Evolutionary conservation across 202 grass and related monocot species (phyloP), one percentile per base, ranked within the genome.

Genomic region (Brachypodium distachyon): DNA sequence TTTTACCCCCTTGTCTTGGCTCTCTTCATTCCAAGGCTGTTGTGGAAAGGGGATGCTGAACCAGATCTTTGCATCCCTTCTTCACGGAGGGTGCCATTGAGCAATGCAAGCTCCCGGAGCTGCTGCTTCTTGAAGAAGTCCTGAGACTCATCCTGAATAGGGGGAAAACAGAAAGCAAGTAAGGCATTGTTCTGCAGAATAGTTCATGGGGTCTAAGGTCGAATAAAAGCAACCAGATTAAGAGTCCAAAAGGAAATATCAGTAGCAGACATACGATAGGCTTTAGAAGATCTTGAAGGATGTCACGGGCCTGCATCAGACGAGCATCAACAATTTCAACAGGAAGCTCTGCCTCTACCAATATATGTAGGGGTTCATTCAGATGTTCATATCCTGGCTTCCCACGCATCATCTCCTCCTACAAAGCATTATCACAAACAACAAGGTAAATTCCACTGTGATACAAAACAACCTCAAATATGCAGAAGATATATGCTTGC

Each of bases 91-190:
- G 92, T 99, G 51, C 96, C 96, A 46, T 99, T 99, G 33, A 99
- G 85, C 87, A 96, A 74, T 2, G 96, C 96, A 61, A 99, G 96
- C 76, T 99, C 96, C 55, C 90, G 76, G 32, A 99, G 75, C 89
- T 99, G 96, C 78, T 99, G 96, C 81, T 99, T 99, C 87, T 96
- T 99, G 81, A 90, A 92, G 78, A 96, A 96, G 83, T 99, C 96
- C 28, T 96, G 89, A 7, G 96, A 96, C 82, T 99, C 96, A 31
- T 99, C 96, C 96, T 99, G 80, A 46, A 70, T 22, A 82, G 49
- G 18, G 53, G 39, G 44, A 80, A 62, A 78, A 34, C 36, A 70
- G 3, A 70, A 36, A 34, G 17, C 7, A 76, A 55, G 1, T 65
- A 53, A 74, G 61, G 17, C 23, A 56, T 70, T 1, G 9, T 54